Base-by-base conservation (phyloP, 768 basidiomycete genomes). In the Xerocomellus amylosporus region DNA sequence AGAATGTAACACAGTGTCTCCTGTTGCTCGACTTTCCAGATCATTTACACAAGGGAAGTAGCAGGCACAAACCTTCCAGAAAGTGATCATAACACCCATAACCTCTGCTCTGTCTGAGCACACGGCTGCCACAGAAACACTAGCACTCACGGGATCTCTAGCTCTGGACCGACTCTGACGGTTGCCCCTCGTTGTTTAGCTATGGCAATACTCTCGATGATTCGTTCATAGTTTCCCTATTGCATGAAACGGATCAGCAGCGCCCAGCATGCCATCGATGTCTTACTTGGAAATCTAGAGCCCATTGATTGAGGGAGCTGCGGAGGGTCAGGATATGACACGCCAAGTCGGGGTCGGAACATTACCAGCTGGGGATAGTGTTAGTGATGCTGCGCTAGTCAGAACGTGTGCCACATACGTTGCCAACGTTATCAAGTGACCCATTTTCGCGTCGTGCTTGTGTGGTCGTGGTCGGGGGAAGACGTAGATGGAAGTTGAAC, bases 31-130 rank as follows among this genome's bases (percentile, higher is more conserved):
- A 31, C 20, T 22, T 39, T 48, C 13, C 8, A 44, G 39, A 52
- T 30, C 22, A 36, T 30, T 45, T 19, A 34, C 12, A 22, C 43
- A 49, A 26, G 15, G 38, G 31, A 55, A 26, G 8, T 5, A 45
- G 14, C 20, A 44, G 45, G 7, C 12, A 51, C 43, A 10, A 50
- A 92, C 96, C 96, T 77, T 99, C 97, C 0, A 98, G 78, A 68
- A 98, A 99, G 64, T 98, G 96, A 67, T 99, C 97, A 48, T 93
- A 79, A 71, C 97, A 99, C 4, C 97, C 97, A 74, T 98, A 99
- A 5, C 96, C 97, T 22, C 93, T 95, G 63, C 19, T 38, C 5
- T 12, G 12, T 6, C 1, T 69, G 37, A 59, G 48, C 17, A 33
- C 12, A 53, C 38, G 41, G 36, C 2, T 12, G 0, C 6, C 5